Evolutionary conservation across 495 filamentous ascomycete species (phyloP), one percentile per base, ranked within the genome.

Genomic region (Thermochaetoides thermophila): DNA sequence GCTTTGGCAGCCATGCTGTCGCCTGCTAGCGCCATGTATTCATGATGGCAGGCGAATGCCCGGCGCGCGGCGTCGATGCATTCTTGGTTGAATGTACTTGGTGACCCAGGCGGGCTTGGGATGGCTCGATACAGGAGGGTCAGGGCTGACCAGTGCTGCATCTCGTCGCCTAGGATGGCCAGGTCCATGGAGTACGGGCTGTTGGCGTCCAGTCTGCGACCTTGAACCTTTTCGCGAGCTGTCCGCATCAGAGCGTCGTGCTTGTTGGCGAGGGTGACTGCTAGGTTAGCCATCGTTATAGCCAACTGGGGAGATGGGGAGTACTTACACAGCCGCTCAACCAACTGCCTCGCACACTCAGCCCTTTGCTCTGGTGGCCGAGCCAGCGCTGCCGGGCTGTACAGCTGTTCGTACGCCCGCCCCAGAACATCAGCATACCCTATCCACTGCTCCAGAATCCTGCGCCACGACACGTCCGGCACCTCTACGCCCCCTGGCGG

Each of bases 61-160:
- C 52, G 48, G 12, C 76, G 53, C 9, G 76, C 74, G 26, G 63
- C 59, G 14, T 73, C 59, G 24, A 80, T 63, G 32, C 76, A 81
- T 39, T 73, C 72, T 1, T 56, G 47, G 30, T 63, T 62, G 39
- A 78, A 74, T 0, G 64, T 68, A 21, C 57, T 58, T 3, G 52
- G 46, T 1, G 58, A 46, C 0, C 57, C 65, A 0, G 48, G 36
- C 0, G 52, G 51, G 5, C 57, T 60, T 0, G 71, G 72, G 17
- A 76, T 65, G 13, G 74, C 74, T 33, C 75, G 66, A 47, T 80
- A 75, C 15, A 74, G 68, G 27, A 81, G 50, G 1, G 69, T 64
- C 40, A 75, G 43, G 3, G 69, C 58, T 2, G 68, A 55, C 17
- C 67, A 53, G 24, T 72, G 62, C 23, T 58, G 60, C 16, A 78